Evolutionary conservation across 495 filamentous ascomycete species (phyloP), one percentile per base, ranked within the genome.

Genomic region (Neurospora hispaniola): DNA sequence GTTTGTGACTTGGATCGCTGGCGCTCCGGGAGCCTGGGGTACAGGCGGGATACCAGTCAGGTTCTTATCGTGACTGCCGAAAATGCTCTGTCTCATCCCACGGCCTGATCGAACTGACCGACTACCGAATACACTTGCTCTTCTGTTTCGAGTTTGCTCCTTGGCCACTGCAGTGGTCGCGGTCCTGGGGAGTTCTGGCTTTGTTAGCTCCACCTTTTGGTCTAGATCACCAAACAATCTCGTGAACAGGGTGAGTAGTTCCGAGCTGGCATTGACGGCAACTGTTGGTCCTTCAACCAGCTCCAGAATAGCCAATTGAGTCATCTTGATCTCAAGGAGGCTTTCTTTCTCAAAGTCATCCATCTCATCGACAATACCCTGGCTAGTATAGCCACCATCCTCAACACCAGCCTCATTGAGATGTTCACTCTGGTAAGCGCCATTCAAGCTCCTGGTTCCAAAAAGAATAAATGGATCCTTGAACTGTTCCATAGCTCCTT

Each of bases 321-420:
- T 97, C 89, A 99, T 97, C 78, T 95, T 96, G 41, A 97, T 87
- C 80, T 98, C 92, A 31, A 99, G 80, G 38, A 98, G 91, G 23
- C 87, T 85, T 77, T 93, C 91, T 76, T 92, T 95, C 77, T 97
- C 94, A 44, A 89, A 88, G 72, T 87, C 86, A 69, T 90, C 89
- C 85, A 97, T 89, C 71, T 90, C 88, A 73, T 92, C 89, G 11
- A 94, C 88, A 27, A 92, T 76, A 7, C 88, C 89, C 66, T 81
- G 66, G 71, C 79, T 79, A 38, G 23, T 31, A 38, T 66, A 66
- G 27, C 54, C 54, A 38, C 54, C 31, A 66, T 66, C 54, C 54
- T 73, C 71, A 73, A 69, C 20, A 48, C 70, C 38, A 4, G 75
- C 81, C 54, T 86, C 84, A 68, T 86, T 88, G 70, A 88, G 81